Base-by-base conservation (phyloP, 441 rosid species). In the Daphne laureola region DNA sequence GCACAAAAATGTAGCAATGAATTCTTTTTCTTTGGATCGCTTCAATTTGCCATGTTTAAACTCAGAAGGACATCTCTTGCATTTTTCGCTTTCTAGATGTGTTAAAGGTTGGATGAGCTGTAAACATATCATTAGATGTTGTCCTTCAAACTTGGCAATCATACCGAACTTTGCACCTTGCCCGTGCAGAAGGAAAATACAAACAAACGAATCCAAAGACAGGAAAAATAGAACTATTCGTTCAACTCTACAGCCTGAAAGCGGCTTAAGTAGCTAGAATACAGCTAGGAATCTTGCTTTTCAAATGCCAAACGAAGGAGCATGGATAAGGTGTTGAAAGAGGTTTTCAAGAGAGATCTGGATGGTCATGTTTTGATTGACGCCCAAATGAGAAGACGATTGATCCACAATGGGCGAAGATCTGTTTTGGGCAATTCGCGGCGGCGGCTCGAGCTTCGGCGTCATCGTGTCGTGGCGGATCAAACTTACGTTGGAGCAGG, bases 41-140 rank as follows among this genome's bases (percentile, higher is more conserved):
- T 54, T 62, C 65, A 78, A 87, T 63, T 70, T 80, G 46, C 86
- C 90, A 47, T 70, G 75, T 18, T 63, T 48, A 66, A 93, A 93
- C 58, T 82, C 93, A 4, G 91, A 76, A 54, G 93, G 79, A 67
- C 99, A 92, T 46, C 98, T 66, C 73, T 89, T 88, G 84, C 98
- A 92, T 56, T 86, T 92, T 47, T 54, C 67, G 23, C 76, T 73
- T 13, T 68, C 40, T 14, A 89, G 58, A 58, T 74, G 76, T 2
- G 85, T 83, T 53, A 92, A 66, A 43, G 96, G 96, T 96, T 92
- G 80, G 48, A 67, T 55, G 27, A 42, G 62, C 11, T 5, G 38
- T 31, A 31, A 31, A 9, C 38, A 31, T 6, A 31, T 31, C 38
- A 31, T 31, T 31, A 31, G 38, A 31, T 31, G 38, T 11, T 31